A percentile compares a stretch with the other conserved stretches of the same genome.
Evolutionary conservation across 2,329 filamentous ascomycete genomes (phyloP).

Genomic region (Colletotrichum graminicola): DNA sequence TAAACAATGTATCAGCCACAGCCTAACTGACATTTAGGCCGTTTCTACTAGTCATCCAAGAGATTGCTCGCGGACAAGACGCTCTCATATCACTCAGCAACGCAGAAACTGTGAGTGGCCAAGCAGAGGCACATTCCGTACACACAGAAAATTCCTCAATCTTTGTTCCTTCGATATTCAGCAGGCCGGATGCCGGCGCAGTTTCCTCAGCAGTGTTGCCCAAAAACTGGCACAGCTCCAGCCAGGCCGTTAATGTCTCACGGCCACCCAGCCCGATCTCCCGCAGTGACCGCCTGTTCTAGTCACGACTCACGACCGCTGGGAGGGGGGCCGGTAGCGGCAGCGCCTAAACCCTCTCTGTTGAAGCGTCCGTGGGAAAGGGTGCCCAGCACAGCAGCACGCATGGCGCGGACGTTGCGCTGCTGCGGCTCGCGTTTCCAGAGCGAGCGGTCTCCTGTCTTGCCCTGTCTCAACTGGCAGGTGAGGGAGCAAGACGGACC

Average conservation of each 20-base stretch:
- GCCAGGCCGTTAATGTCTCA: slow-evolving; percentile 26
- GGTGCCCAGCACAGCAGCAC: background rate
- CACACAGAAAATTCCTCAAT: slow-evolving; percentile 3
- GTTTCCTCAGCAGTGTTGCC: background rate
- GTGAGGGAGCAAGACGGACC: background rate
- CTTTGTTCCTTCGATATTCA: background rate
- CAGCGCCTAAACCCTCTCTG: slow-evolving; percentile 18
- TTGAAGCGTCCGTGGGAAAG: background rate
- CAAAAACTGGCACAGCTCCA: background rate
- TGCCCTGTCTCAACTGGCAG: slow-evolving; percentile 19
- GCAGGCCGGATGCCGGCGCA: background rate
- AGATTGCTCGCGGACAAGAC: background rate
- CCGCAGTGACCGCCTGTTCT: slow-evolving; percentile 14
- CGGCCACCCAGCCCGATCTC: background rate
- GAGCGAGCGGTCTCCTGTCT: background rate
- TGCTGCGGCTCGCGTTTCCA: slow-evolving; percentile 3
- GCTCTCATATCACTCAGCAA: background rate
- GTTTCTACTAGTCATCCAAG: background rate
- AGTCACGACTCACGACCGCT: background rate
- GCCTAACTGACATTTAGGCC: background rate
- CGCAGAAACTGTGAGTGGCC: background rate
- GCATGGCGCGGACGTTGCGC: background rate
- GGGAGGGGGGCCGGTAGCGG: background rate
- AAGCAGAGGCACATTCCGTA: background rate
- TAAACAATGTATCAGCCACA: background rate